Evolutionary conservation across 305 asterid genomes (phyloP).

Genomic region (Salvia sclarea): DNA sequence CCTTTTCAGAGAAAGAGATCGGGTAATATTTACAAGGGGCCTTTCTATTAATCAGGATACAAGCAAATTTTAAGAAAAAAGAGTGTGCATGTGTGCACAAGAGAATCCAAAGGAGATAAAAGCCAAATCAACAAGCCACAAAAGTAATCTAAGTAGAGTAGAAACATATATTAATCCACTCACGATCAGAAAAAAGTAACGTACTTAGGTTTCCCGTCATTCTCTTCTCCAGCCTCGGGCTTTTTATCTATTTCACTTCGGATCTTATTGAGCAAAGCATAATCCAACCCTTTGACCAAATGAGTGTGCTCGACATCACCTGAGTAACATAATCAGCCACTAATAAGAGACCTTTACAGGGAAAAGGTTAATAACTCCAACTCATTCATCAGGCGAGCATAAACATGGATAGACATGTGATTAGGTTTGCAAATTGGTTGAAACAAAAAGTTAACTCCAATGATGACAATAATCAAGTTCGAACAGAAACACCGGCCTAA

Average conservation of each 20-base stretch:
- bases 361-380: constrained; percentile 20
- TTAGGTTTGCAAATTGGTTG: constrained; percentile 15
- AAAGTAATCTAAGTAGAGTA: constrained; percentile 13
- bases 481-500: constrained; percentile 21
- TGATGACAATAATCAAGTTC: neutral
- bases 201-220: constrained; percentile 66
- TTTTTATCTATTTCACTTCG: constrained; percentile 93
- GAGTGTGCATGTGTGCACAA: neutral
- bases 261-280: constrained; percentile 89
- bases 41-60: constrained; percentile 20
- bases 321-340: constrained; percentile 43
- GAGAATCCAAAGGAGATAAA: constrained; percentile 24
- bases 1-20: neutral
- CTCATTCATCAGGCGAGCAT: constrained; percentile 14
- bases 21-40: neutral
- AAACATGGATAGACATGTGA: neutral
- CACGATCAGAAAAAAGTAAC: constrained; percentile 30
- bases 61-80: neutral
- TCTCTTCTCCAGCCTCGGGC: constrained; percentile 79
- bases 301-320: constrained; percentile 99
- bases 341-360: constrained; percentile 28
- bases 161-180: constrained; percentile 13
- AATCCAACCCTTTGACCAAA: constrained; percentile 96
- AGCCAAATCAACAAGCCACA: constrained; percentile 24
- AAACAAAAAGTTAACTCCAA: constrained; percentile 2